phyloP scores from a whole-genome alignment of 2,329 filamentous ascomycete genomes.

The Mycosphaerella arachidis region DNA sequence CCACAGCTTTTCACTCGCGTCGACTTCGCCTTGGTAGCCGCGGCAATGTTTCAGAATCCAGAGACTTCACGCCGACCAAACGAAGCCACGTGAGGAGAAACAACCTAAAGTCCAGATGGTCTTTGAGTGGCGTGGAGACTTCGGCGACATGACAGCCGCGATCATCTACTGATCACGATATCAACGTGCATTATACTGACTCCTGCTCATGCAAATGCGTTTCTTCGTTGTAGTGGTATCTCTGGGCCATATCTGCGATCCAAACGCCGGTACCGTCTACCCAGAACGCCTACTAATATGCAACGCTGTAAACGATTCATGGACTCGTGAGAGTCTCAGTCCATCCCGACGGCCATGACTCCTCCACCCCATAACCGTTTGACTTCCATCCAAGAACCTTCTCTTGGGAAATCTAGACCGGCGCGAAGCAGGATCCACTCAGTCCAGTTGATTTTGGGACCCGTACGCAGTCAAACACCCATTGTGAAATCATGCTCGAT shows the following conservation, averaged over 20 bases:
- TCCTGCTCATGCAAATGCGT: neutral
- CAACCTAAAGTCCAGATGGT: neutral
- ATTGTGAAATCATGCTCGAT: conserved; percentile 99
- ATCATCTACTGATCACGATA: neutral
- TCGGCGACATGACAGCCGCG: neutral
- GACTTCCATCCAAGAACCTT: conserved; percentile 30
- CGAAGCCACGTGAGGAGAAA: neutral
- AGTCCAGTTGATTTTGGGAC: conserved; percentile 2
- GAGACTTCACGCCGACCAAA: neutral
- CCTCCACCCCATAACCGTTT: conserved; percentile 27
- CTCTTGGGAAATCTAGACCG: conserved; percentile 27
- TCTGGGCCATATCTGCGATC: neutral
- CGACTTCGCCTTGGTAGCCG: neutral
- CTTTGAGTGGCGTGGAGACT: neutral
- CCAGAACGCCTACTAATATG: conserved; percentile 5
- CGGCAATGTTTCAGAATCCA: neutral
- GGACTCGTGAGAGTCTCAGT: conserved; percentile 7
- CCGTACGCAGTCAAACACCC: conserved; percentile 61
- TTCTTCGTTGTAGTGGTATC: neutral
- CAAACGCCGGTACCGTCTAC: conserved; percentile 1
- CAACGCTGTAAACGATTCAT: neutral
- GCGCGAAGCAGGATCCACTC: conserved; percentile 26
- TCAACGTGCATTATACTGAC: neutral
- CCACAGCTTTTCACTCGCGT: no score
- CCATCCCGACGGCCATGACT: conserved; percentile 29